Percentiles rank a stretch among this genome's conserved stretches.
phyloP scores from a whole-genome alignment of 2,329 filamentous ascomycete species.

The Cryphonectria japonica region DNA sequence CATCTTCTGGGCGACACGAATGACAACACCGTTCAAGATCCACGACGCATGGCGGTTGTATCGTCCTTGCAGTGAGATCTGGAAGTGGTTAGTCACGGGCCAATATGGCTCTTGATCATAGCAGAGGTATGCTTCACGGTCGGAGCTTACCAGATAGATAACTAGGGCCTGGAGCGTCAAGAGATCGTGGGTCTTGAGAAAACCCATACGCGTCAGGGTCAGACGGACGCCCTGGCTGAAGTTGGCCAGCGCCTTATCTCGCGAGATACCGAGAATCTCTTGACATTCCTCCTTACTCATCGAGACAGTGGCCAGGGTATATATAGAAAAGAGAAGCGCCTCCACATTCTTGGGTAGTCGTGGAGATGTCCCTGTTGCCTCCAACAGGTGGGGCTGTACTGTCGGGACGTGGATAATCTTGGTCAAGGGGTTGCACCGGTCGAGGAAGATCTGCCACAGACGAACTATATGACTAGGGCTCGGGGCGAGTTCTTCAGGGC shows the following conservation, averaged over 20 bases:
- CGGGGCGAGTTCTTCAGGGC: constrained; percentile 61
- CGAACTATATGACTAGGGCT: constrained; percentile 67
- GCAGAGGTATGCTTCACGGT: neutral
- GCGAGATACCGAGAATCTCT: constrained; percentile 53
- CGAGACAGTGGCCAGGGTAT: constrained; percentile 62
- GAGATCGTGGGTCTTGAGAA: constrained; percentile 62
- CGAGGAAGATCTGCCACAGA: constrained; percentile 75
- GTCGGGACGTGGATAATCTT: constrained; percentile 75
- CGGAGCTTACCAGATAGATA: constrained; percentile 55
- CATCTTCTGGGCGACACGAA: constrained; percentile 70
- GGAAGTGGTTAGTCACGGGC: constrained; percentile 12
- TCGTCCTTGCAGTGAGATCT: constrained; percentile 61
- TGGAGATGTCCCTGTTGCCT: constrained; percentile 61
- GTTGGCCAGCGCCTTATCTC: constrained; percentile 53
- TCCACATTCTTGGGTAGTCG: constrained; percentile 62
- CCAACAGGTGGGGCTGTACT: constrained; percentile 66
- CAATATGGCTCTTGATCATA: constrained; percentile 18
- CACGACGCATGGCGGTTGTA: constrained; percentile 64
- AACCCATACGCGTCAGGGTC: constrained; percentile 56
- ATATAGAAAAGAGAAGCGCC: constrained; percentile 68
- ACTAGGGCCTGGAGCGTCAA: constrained; percentile 62
- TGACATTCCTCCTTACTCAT: constrained; percentile 59
- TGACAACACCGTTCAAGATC: constrained; percentile 62
- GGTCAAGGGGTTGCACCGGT: constrained; percentile 74
- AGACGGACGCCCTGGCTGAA: constrained; percentile 57